Evolutionary conservation across 139 green algal genomes (phyloP), one percentile per base, ranked within the genome.

Genomic region (Dunaliella sp.): DNA sequence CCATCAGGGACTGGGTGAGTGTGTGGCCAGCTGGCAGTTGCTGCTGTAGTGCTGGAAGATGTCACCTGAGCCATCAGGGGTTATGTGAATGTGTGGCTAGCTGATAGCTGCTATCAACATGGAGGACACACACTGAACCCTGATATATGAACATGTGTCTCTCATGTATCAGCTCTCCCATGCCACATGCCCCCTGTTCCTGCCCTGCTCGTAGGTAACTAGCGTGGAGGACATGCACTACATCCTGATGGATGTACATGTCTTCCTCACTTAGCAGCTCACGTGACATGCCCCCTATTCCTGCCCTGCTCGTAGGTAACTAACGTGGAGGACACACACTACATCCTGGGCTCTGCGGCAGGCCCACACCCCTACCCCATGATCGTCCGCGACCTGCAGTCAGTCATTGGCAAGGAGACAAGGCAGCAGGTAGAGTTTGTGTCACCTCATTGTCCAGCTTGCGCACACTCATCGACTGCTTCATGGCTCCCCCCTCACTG

Each of bases 261-360:
- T n/a, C n/a, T n/a, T n/a, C n/a, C n/a, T n/a, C n/a, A n/a, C n/a
- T n/a, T n/a, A n/a, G n/a, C n/a, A n/a, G n/a, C n/a, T n/a, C n/a
- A n/a, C n/a, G n/a, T n/a, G n/a, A n/a, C n/a, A n/a, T 36, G 30
- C 30, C 73, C n/a, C 28, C 73, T 78, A 33, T 22, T 78, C 28
- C 22, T 33, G 30, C 24, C 38, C 34, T 72, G 24, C 34, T 31
- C 33, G 31, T 37, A 86, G 83, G 83, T 89, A 57, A 99, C 98
- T 48, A 99, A 99, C 86, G 97, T 99, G 86, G 98, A 99, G 92
- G 95, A 87, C 84, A 99, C 98, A 1, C 98, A 99, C 93, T 99
- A 99, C 94, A 99, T 99, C 88, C 94, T 99, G 32, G 98, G 98
- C 77, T 97, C 92, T 28, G 98, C 96, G 25, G 97, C 97, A 12